Evolutionary conservation across 2,329 filamentous ascomycete genomes (phyloP), one percentile per base, ranked within the genome.

Genomic region (Karstenula rhodostoma): DNA sequence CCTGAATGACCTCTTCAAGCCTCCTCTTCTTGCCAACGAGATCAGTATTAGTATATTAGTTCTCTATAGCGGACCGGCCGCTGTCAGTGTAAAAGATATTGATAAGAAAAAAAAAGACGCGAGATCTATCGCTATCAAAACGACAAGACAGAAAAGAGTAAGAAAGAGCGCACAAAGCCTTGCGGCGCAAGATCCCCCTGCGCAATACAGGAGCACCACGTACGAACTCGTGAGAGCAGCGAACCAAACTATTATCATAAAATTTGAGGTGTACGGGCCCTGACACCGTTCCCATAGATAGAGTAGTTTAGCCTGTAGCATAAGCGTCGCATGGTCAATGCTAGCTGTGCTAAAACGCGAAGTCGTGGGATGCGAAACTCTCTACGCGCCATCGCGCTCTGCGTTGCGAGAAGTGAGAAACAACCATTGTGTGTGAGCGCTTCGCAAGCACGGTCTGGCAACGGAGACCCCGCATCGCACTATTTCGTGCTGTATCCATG

Each of bases 41-140:
- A 32, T 51, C 25, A 25, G 29, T 47, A 62, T 62, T 62, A 64
- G 51, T 47, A 47, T 47, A 63, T 67, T 65, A 65, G 47, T 23
- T 47, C 13, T 42, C 17, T 37, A 56, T 49, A 52, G 64, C 64
- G 62, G 58, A 22, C 62, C 64, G 60, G 64, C 61, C 61, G 59
- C 64, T 42, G 27, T 13, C n/a, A 53, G 32, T 47, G 51, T 56
- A 32, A 37, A 37, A 44, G 10, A 9, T 25, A 29, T 43, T 9
- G 27, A 53, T 42, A 58, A 60, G 17, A 29, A 51, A 60, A 54
- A 52, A 15, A 15, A 48, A n/a, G 46, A 40, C 19, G 19, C n/a
- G 58, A 55, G 23, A 29, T 27, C 25, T 25, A 32, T 27, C 13
- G 37, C 50, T 8, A 53, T 53, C 17, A 60, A 7, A 42, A 37